phyloP scores from a whole-genome alignment of 1,284 basidiomycete species.

The Rugiboletus extremiorientalis region DNA sequence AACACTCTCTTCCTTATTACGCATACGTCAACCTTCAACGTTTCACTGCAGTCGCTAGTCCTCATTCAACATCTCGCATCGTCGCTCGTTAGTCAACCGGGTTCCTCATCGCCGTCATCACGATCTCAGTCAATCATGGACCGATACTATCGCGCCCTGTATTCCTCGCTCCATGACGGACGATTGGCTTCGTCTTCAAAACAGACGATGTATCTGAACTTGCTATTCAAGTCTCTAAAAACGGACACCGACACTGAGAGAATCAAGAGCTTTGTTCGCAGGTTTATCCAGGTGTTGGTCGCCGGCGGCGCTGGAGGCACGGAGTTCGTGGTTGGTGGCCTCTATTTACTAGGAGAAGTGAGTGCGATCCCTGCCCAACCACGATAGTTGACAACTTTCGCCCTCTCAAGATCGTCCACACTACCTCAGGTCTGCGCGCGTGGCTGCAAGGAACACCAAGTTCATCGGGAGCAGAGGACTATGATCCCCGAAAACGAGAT shows the following conservation, averaged over 20 bases:
- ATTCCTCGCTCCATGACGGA: constrained; percentile 84
- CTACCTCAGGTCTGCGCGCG: constrained; percentile 65
- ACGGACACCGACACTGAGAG: constrained; percentile 67
- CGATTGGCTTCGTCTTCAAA: constrained; percentile 87
- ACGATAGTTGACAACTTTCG: neutral
- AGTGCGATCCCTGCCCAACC: constrained; percentile 12
- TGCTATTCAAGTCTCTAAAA: constrained; percentile 93
- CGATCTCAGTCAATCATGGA: constrained; percentile 61
- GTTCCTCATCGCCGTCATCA: constrained; percentile 39
- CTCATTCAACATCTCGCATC: constrained; percentile 86
- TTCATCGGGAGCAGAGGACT: constrained; percentile 47
- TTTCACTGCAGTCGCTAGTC: constrained; percentile 90
- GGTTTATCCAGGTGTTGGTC: constrained; percentile 84
- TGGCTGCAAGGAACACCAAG: constrained; percentile 54
- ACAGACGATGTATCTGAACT: constrained; percentile 97
- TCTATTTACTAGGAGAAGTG: constrained; percentile 76
- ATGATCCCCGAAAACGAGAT: constrained; percentile 90
- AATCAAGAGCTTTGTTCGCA: constrained; percentile 82
- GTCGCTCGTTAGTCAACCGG: constrained; percentile 42
- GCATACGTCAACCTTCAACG: constrained; percentile 94
- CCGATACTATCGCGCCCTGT: constrained; percentile 91
- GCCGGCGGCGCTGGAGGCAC: constrained; percentile 70
- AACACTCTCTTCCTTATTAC: constrained; percentile 95
- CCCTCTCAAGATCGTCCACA: constrained; percentile 66
- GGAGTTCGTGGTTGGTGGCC: constrained; percentile 89